Conservation (phyloP, 1,284 basidiomycete species). For the Microbotryum intermedium region DNA sequence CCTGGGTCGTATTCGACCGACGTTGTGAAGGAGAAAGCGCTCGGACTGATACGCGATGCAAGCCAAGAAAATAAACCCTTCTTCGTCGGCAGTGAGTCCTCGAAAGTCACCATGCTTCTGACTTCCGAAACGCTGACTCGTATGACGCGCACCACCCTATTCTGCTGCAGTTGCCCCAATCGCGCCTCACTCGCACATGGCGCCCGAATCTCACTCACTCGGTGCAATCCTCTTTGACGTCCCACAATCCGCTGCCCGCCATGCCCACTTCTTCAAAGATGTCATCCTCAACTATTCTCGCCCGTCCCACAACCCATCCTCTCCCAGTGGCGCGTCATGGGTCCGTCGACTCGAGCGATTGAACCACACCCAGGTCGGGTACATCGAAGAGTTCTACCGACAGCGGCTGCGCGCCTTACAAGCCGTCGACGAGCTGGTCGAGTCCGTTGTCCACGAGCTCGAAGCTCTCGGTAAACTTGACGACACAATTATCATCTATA, state of each 20-base stretch:
- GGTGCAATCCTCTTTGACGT: slow-evolving; percentile 9
- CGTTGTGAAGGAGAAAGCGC: slow-evolving; percentile 29
- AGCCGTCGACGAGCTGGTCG: slow-evolving; percentile 37
- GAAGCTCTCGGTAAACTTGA: slow-evolving; percentile 33
- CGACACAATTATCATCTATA: slow-evolving; percentile 38
- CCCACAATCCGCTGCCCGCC: slow-evolving; percentile 28
- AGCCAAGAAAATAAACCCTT: slow-evolving; percentile 29
- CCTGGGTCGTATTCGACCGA: slow-evolving; percentile 34
- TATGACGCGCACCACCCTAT: slow-evolving; percentile 2
- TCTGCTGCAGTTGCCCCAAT: slow-evolving; percentile 18
- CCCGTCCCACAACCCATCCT: slow-evolving; percentile 33
- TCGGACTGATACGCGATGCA: slow-evolving; percentile 30
- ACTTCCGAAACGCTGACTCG: no score
- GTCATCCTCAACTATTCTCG: slow-evolving; percentile 20
- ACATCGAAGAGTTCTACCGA: slow-evolving; percentile 39
- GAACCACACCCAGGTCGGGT: slow-evolving; percentile 34
- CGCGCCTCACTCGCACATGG: slow-evolving; percentile 23
- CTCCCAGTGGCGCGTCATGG: slow-evolving; percentile 35
- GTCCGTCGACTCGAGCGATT: slow-evolving; percentile 33
- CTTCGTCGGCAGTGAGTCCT: slow-evolving; percentile 30
- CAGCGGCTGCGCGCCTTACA: slow-evolving; percentile 33
- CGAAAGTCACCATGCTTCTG: slow-evolving; percentile 1
- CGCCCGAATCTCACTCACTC: not conserved
- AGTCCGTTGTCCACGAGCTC: slow-evolving; percentile 33
- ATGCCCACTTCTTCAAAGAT: slow-evolving; percentile 31